Evolutionary conservation across 352 stramenopile genomes (phyloP).

Genomic region (Phytophthora cactorum): DNA sequence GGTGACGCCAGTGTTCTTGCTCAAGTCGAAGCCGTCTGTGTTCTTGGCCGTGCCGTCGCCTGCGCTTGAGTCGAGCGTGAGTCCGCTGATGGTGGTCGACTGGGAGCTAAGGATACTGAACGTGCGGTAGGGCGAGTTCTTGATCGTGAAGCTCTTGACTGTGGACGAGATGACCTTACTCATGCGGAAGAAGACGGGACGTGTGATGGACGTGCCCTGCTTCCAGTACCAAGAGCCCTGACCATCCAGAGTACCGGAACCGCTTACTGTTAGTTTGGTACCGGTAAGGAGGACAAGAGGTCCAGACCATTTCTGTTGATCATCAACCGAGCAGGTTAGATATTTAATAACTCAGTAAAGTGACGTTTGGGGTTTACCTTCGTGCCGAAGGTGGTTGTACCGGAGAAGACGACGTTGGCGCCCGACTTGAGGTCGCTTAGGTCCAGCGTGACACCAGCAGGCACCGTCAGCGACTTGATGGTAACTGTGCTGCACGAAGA

Average conservation of each 20-base stretch:
- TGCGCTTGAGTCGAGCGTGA: slow-evolving; percentile 40
- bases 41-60: slow-evolving; percentile 21
- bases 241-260: slow-evolving; percentile 38
- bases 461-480: slow-evolving; percentile 22
- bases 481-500: slow-evolving; percentile 32
- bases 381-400: not conserved
- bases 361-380: no score
- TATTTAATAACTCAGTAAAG: no score
- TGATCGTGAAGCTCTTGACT: slow-evolving; percentile 35
- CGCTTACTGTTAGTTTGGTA: slow-evolving; percentile 26
- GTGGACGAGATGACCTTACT: slow-evolving; percentile 19
- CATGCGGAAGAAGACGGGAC: slow-evolving; percentile 24
- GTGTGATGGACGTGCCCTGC: slow-evolving; percentile 33
- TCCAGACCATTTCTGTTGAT: not conserved
- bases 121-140: slow-evolving; percentile 28
- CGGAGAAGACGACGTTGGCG: not conserved
- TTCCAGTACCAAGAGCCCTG: slow-evolving; percentile 47
- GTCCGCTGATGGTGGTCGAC: slow-evolving; percentile 28
- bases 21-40: slow-evolving; percentile 45
- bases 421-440: not conserved
- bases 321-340: no score
- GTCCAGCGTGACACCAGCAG: slow-evolving; percentile 24
- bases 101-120: slow-evolving; percentile 34
- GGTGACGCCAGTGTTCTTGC: slow-evolving; percentile 27
- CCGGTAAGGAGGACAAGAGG: slow-evolving; percentile 31